Evolutionary conservation across 257 asterid genomes (phyloP).

Genomic region (Solanum peruvianum): DNA sequence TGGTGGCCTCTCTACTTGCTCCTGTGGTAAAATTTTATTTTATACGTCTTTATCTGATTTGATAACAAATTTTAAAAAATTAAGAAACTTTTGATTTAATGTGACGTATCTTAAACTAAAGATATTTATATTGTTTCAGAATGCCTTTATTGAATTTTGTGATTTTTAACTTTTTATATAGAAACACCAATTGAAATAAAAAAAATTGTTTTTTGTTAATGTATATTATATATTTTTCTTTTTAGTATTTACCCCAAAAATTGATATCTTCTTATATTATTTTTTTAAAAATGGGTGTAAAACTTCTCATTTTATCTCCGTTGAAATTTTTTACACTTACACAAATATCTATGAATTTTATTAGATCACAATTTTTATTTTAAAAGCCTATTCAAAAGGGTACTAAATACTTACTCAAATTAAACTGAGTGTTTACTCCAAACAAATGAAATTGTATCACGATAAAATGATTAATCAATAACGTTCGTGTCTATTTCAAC

Average conservation of each 20-base stretch:
- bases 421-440: not conserved
- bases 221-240: not conserved
- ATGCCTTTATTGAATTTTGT: not conserved
- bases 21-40: conserved; percentile 35
- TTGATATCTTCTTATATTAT: not conserved
- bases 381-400: not conserved
- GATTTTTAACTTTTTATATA: not conserved
- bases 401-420: not conserved
- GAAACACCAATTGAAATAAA: not conserved
- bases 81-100: not conserved
- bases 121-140: not conserved
- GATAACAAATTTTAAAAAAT: accelerated
- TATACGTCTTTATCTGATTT: not conserved
- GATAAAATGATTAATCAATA: not conserved
- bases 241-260: not conserved
- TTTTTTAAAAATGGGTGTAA: not conserved
- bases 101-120: not conserved
- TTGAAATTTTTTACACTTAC: not conserved
- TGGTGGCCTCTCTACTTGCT: conserved; percentile 32
- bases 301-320: not conserved
- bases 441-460: not conserved
- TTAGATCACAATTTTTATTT: not conserved
- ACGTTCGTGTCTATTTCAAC: not conserved
- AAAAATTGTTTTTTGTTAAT: not conserved
- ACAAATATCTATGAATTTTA: not conserved